Conservation (phyloP, 2,329 filamentous ascomycete species). For the Myriosclerotinia curreyana region DNA sequence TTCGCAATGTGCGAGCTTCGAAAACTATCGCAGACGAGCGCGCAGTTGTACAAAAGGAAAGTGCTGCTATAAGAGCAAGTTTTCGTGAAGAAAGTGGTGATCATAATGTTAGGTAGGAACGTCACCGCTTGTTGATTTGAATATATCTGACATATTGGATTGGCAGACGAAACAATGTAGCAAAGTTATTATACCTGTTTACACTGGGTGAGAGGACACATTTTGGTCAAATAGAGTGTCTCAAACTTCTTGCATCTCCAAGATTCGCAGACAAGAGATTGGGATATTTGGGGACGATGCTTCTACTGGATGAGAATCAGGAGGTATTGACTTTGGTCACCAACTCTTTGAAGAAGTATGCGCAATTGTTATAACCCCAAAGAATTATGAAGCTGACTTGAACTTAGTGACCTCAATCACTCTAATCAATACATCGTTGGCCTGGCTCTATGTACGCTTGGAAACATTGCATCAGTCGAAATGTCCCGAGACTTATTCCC, state of each 20-base stretch:
- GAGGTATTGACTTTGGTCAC: constrained; percentile 96
- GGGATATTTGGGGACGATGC: constrained; percentile 92
- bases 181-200: constrained; percentile 96
- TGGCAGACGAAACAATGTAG: constrained; percentile 91
- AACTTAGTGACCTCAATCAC: constrained; percentile 81
- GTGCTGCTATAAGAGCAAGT: constrained; percentile 92
- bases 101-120: constrained; percentile 75
- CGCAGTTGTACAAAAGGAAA: constrained; percentile 98
- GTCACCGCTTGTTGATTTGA: constrained; percentile 19
- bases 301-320: constrained; percentile 96
- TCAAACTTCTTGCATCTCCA: constrained; percentile 94
- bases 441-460: constrained; percentile 89
- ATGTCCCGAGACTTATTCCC: constrained; percentile 98
- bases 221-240: constrained; percentile 98
- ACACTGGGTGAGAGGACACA: constrained; percentile 96
- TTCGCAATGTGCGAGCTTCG: constrained; percentile 95
- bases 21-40: constrained; percentile 99
- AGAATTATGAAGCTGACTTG: constrained; percentile 3
- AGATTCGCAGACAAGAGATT: constrained; percentile 97
- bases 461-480: constrained; percentile 95
- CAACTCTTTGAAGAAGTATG: constrained; percentile 94
- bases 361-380: neutral
- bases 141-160: constrained; percentile 18
- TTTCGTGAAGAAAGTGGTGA: constrained; percentile 97
- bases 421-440: constrained; percentile 98